Evolutionary conservation across 2,329 filamentous ascomycete species (phyloP).

Genomic region (Neofusicoccum parvum): DNA sequence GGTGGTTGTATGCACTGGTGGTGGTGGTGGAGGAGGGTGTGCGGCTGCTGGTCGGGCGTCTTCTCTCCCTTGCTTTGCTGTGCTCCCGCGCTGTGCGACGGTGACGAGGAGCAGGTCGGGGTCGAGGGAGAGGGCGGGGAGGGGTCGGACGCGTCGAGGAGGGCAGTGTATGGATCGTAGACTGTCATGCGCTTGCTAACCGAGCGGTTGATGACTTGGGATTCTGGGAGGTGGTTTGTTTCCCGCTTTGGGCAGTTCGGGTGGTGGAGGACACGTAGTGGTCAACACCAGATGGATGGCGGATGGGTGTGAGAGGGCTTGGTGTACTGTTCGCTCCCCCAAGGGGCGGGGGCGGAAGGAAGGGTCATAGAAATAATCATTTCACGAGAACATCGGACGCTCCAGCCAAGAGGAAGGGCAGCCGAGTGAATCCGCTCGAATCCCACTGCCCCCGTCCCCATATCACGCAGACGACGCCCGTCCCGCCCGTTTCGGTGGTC

Average conservation of each 20-base stretch:
- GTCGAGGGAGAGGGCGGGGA: neutral
- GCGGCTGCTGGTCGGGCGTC: neutral
- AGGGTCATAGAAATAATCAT: neutral
- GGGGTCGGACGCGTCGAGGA: slow-evolving; percentile 3
- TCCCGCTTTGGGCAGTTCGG: neutral
- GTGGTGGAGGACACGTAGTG: neutral
- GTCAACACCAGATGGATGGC: neutral
- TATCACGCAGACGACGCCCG: neutral
- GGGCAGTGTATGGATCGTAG: slow-evolving; percentile 20
- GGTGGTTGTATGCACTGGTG: neutral
- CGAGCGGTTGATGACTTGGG: neutral
- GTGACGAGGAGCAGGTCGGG: neutral
- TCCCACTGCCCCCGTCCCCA: neutral
- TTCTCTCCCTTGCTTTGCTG: neutral
- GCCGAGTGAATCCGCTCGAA: neutral
- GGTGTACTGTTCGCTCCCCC: neutral
- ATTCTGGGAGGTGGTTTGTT: neutral
- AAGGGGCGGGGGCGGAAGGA: neutral
- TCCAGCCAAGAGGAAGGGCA: neutral
- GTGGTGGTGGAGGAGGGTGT: neutral
- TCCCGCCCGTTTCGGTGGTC: neutral
- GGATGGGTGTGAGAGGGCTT: neutral
- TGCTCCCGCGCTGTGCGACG: neutral
- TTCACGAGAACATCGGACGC: neutral
- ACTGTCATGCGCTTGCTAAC: slow-evolving; percentile 5